Percentiles rank a stretch among this genome's conserved stretches.
Conservation (phyloP, 1,284 basidiomycete genomes). For the Vanrija humicola region DNA sequence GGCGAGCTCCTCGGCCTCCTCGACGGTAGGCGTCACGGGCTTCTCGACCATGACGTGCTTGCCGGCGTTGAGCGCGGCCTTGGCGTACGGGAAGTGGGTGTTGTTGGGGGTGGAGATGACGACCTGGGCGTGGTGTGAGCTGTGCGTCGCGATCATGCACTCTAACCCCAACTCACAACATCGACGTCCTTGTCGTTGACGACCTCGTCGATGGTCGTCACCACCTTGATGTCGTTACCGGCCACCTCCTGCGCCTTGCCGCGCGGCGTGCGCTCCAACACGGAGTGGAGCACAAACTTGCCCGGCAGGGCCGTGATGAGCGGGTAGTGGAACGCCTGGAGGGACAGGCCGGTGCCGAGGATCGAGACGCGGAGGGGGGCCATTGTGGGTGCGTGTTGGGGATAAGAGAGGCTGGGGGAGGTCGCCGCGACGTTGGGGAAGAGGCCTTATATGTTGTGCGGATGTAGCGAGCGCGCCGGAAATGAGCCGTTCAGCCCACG, state of each 20-base stretch:
- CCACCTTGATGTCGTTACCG: conserved; percentile 42
- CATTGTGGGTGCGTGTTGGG: conserved; percentile 1
- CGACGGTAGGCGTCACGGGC: conserved; percentile 65
- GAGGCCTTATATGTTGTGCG: too few relatives aligned
- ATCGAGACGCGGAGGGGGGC: conserved; percentile 64
- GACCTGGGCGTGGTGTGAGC: conserved; percentile 23
- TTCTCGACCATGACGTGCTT: conserved; percentile 82
- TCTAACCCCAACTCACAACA: conserved; percentile 25
- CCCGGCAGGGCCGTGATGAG: conserved; percentile 71
- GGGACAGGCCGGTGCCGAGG: conserved; percentile 69
- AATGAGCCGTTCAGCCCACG: too few relatives aligned
- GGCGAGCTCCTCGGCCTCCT: conserved; percentile 65
- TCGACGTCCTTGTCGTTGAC: conserved; percentile 48
- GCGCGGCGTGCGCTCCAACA: conserved; percentile 49
- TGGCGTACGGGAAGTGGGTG: conserved; percentile 64
- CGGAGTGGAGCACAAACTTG: conserved; percentile 65
- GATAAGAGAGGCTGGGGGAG: neutral
- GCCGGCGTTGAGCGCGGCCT: conserved; percentile 60
- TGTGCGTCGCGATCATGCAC: neutral
- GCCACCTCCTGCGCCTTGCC: conserved; percentile 30
- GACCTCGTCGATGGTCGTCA: conserved; percentile 44
- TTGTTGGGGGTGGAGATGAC: conserved; percentile 74
- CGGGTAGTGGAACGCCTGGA: conserved; percentile 72
- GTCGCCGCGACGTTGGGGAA: neutral
- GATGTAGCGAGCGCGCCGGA: too few relatives aligned